These are phyloP conservation scores for Cystobasidium sp. DNA, from an alignment of 1,284 basidiomycete species.

Conservation along the genomic window DNA sequence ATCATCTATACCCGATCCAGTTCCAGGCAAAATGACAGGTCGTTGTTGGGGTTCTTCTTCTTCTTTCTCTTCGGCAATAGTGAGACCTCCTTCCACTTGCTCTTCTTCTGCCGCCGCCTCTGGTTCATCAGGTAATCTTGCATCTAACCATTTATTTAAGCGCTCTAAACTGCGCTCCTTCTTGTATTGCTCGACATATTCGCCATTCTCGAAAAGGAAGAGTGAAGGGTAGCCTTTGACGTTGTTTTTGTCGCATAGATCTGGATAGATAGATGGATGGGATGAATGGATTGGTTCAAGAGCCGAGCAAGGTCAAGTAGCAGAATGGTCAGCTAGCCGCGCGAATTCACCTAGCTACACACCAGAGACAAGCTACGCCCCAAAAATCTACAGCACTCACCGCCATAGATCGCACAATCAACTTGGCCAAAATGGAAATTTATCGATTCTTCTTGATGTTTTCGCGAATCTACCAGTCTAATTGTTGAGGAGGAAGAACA, in stretches of 20 bases:
- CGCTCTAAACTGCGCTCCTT: conserved; percentile 63
- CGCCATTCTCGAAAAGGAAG: conserved; percentile 71
- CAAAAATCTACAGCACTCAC: conserved; percentile 60
- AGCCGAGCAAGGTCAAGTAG: no score
- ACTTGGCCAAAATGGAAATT: conserved; percentile 77
- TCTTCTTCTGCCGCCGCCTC: neutral
- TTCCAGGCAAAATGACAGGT: neutral
- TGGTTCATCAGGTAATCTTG: conserved; percentile 53
- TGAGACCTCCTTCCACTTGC: neutral
- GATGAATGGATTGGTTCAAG: neutral
- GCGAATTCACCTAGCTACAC: no score
- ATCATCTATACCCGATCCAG: conserved; percentile 19
- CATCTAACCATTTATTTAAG: conserved; percentile 63
- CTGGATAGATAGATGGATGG: conserved; percentile 58
- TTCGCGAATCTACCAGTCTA: conserved; percentile 33
- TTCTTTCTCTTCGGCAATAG: neutral
- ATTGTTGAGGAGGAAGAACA: neutral
- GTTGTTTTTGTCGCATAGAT: conserved; percentile 73
- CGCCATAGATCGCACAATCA: conserved; percentile 80
- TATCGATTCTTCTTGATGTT: conserved; percentile 32
- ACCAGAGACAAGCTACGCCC: no score
- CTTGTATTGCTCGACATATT: conserved; percentile 66
- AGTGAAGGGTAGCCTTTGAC: conserved; percentile 79
- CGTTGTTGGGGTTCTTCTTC: neutral
- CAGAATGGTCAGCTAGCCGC: no score